phyloP scores from a whole-genome alignment of 169 alveolate species.

The Plasmodium inui region DNA sequence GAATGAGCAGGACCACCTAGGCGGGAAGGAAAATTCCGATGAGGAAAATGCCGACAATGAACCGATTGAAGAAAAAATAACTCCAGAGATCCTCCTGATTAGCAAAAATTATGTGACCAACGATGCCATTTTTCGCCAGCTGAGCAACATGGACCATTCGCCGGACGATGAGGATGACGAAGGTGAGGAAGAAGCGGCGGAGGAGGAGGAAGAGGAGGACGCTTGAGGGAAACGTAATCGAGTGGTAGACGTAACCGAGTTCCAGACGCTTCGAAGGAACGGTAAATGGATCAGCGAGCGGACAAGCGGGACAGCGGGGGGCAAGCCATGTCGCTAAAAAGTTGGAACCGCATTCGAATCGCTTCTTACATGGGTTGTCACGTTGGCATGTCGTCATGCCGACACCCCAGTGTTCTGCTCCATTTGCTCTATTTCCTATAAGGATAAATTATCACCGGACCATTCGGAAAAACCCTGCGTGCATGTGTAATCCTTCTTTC shows the following conservation, averaged over 20 bases:
- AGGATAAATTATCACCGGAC: neutral
- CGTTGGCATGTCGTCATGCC: neutral
- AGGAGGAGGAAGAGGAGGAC: constrained; percentile 4
- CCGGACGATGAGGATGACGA: constrained; percentile 1
- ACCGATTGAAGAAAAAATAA: neutral
- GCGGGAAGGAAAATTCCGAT: neutral
- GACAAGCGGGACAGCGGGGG: no score
- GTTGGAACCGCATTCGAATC: neutral
- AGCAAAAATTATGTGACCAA: constrained; percentile 21
- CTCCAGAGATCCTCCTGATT: constrained; percentile 46
- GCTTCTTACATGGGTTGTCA: neutral
- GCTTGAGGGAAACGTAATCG: neutral
- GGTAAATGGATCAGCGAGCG: neutral
- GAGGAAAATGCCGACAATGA: neutral
- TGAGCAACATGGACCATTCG: constrained; percentile 64
- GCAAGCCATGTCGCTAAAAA: neutral
- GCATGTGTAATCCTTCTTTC: neutral
- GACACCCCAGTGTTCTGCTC: neutral
- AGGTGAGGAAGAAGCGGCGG: neutral
- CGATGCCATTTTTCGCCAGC: constrained; percentile 42
- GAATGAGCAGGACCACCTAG: neutral
- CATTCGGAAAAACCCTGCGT: neutral
- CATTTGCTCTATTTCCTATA: neutral
- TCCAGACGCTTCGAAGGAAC: neutral
- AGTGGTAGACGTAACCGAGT: neutral